phyloP scores from a whole-genome alignment of 2,329 filamentous ascomycete species.

The Diaporthe nobilis region DNA sequence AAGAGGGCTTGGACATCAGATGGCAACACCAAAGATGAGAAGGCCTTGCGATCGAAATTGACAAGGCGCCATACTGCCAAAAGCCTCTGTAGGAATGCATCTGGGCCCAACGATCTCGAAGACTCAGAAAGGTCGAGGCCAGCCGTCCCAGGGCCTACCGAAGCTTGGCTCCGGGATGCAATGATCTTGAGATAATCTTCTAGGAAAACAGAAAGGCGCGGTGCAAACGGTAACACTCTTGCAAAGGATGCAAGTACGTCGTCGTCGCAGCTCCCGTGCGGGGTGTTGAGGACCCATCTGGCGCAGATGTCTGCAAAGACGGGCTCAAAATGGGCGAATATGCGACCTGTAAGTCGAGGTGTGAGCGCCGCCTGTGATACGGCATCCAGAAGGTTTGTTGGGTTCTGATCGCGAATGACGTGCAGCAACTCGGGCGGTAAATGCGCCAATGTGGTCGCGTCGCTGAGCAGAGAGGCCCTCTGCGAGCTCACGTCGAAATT shows the following conservation, averaged over 20 bases:
- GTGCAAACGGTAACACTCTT: conserved; percentile 84
- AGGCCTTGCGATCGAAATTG: conserved; percentile 79
- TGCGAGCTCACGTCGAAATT: conserved; percentile 68
- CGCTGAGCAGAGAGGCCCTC: conserved; percentile 69
- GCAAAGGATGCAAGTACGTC: conserved; percentile 80
- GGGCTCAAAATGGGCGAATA: conserved; percentile 82
- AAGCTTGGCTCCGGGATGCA: neutral
- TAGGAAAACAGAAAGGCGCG: conserved; percentile 82
- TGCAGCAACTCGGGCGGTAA: conserved; percentile 79
- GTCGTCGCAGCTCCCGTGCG: conserved; percentile 54
- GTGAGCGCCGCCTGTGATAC: conserved; percentile 79
- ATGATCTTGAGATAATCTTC: conserved; percentile 58
- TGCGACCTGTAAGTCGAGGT: conserved; percentile 76
- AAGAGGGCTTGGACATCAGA: conserved; percentile 79
- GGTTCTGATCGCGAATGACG: conserved; percentile 74
- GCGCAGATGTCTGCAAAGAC: conserved; percentile 87
- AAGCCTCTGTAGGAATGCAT: conserved; percentile 59
- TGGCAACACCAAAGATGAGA: conserved; percentile 75
- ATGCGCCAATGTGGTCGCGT: conserved; percentile 67
- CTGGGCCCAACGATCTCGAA: conserved; percentile 27
- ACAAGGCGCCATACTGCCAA: conserved; percentile 84
- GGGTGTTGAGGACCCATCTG: conserved; percentile 75
- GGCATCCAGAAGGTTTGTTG: conserved; percentile 78
- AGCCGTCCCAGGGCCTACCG: conserved; percentile 16
- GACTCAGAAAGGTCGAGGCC: conserved; percentile 29